These are phyloP conservation scores for Suillus ampliporus DNA, from an alignment of 768 basidiomycete genomes.

Conservation along the genomic window DNA sequence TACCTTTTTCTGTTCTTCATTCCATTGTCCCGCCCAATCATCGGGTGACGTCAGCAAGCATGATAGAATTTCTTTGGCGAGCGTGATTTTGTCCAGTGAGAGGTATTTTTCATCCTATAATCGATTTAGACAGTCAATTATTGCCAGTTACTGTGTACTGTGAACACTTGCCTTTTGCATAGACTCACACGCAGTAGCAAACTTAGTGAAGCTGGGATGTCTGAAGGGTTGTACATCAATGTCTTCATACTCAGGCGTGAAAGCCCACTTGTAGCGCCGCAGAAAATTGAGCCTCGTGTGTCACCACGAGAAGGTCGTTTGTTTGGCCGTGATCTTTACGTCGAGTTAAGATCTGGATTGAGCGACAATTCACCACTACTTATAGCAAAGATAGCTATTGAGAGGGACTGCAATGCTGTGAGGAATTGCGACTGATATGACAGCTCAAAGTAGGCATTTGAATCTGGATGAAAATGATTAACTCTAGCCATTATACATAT, in stretches of 20 bases:
- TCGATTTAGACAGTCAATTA: not conserved
- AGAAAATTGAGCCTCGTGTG: conserved; percentile 62
- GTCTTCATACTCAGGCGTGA: conserved; percentile 59
- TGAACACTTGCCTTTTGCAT: conserved; percentile 35
- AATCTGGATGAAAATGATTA: conserved; percentile 17
- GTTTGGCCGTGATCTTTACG: conserved; percentile 52
- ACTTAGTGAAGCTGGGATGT: conserved; percentile 60
- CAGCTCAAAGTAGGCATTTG: conserved; percentile 48
- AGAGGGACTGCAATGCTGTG: conserved; percentile 63
- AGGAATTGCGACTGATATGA: conserved; percentile 56
- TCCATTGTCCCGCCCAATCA: conserved; percentile 54
- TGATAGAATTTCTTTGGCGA: conserved; percentile 54
- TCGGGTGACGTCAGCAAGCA: conserved; percentile 34
- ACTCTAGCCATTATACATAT: conserved; percentile 9
- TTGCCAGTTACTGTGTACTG: not conserved
- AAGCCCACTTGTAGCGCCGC: conserved; percentile 83
- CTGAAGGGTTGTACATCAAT: conserved; percentile 50
- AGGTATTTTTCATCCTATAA: conserved; percentile 41
- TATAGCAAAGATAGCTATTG: conserved; percentile 59
- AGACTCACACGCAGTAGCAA: conserved; percentile 46
- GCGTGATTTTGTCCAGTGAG: conserved; percentile 42
- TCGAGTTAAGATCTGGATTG: not conserved
- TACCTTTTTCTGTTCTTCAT: conserved; percentile 24
- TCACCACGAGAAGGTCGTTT: conserved; percentile 53
- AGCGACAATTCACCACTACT: conserved; percentile 21